A percentile compares a stretch with the other conserved stretches of the same genome.
These are phyloP conservation scores for Senna tora DNA, from an alignment of 306 rosid species.

Conservation along the genomic window DNA sequence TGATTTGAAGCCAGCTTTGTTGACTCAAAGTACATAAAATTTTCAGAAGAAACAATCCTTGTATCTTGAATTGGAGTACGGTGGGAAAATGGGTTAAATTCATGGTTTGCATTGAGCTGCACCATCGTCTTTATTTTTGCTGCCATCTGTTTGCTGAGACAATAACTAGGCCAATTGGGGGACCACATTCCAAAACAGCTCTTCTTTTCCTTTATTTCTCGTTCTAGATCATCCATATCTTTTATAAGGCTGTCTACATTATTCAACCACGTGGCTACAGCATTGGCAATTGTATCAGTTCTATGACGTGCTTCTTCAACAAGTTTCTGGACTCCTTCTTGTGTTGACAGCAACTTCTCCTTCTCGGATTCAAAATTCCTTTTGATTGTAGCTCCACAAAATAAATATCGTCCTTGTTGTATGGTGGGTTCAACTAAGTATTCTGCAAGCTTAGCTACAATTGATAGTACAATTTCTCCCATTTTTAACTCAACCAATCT, in stretches of 20 bases:
- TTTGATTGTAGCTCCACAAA: not conserved
- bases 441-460: not conserved
- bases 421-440: not conserved
- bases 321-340: not conserved
- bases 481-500: not conserved
- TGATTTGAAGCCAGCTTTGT: not conserved
- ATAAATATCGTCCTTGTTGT: not conserved
- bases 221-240: not conserved
- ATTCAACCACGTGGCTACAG: not conserved
- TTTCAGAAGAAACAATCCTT: not conserved
- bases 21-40: not conserved
- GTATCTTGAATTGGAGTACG: not conserved
- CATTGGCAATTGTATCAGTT: not conserved
- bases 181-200: not conserved
- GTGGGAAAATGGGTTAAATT: not conserved
- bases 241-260: not conserved
- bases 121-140: not conserved
- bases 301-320: not conserved
- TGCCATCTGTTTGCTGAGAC: not conserved
- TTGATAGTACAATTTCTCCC: not conserved
- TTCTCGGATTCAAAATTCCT: not conserved
- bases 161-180: not conserved
- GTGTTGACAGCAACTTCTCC: not conserved
- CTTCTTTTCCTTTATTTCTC: not conserved
- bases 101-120: not conserved